These are phyloP conservation scores for Atkinsonella hypoxylon DNA, from an alignment of 2,329 filamentous ascomycete genomes.

Conservation along the genomic window DNA sequence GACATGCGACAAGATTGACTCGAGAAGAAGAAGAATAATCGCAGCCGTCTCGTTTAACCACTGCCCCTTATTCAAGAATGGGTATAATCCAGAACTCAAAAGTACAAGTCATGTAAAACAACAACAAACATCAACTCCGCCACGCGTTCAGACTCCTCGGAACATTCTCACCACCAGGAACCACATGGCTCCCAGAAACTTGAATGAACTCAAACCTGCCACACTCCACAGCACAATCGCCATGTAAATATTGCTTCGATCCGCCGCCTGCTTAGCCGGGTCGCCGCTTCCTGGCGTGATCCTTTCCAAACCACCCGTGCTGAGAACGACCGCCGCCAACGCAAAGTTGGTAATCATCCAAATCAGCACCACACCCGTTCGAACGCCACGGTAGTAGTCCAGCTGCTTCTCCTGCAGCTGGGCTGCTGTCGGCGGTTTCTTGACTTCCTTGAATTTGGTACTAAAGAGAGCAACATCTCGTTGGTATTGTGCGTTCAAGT, in stretches of 20 bases:
- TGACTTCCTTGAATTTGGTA: slow-evolving; percentile 61
- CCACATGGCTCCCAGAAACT: slow-evolving; percentile 81
- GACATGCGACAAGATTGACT: background rate
- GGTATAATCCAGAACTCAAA: slow-evolving; percentile 10
- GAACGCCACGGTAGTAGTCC: slow-evolving; percentile 96
- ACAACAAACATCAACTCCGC: background rate
- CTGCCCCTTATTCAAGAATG: slow-evolving; percentile 3
- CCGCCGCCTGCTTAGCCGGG: slow-evolving; percentile 29
- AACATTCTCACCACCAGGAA: slow-evolving; percentile 86
- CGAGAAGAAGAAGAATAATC: background rate
- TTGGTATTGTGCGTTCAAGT: slow-evolving; percentile 92
- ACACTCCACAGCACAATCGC: slow-evolving; percentile 81
- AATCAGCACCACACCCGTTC: slow-evolving; percentile 77
- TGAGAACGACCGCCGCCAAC: slow-evolving; percentile 74
- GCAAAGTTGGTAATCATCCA: slow-evolving; percentile 98
- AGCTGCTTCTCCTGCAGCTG: slow-evolving; percentile 72
- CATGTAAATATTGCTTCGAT: slow-evolving; percentile 71
- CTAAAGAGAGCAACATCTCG: slow-evolving; percentile 65
- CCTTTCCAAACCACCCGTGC: slow-evolving; percentile 68
- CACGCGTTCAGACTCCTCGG: slow-evolving; percentile 44
- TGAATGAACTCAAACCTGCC: slow-evolving; percentile 69
- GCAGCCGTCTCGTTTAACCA: background rate
- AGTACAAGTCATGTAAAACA: background rate
- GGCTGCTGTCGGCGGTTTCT: slow-evolving; percentile 42
- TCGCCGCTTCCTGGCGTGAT: slow-evolving; percentile 34